Percentiles rank a stretch among this genome's conserved stretches.
Conservation (phyloP, 768 basidiomycete genomes). For the Boletus pseudopeckii region DNA sequence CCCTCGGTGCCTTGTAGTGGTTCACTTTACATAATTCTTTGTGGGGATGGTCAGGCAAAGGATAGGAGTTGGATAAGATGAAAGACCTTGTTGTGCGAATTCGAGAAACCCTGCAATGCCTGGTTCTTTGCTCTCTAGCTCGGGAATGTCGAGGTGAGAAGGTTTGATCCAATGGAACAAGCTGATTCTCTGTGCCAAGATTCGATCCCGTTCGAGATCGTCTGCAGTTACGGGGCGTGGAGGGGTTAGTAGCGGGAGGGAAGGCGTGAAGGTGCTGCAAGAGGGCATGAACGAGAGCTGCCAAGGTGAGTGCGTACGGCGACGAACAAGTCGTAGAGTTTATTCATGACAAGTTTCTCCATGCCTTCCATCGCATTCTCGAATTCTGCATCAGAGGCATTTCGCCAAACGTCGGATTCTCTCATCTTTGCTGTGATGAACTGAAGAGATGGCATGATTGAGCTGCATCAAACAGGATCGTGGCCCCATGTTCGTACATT, state of each 20-base stretch:
- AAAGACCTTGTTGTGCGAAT: slow-evolving; percentile 83
- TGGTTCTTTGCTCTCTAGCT: slow-evolving; percentile 54
- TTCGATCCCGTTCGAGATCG: slow-evolving; percentile 93
- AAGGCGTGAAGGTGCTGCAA: slow-evolving; percentile 87
- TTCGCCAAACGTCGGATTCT: slow-evolving; percentile 78
- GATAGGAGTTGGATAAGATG: not conserved
- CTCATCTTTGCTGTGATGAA: slow-evolving; percentile 92
- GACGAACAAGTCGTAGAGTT: slow-evolving; percentile 90
- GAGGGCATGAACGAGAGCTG: slow-evolving; percentile 6
- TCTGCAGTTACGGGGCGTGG: slow-evolving; percentile 84
- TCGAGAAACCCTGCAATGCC: slow-evolving; percentile 69
- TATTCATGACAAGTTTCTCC: slow-evolving; percentile 99
- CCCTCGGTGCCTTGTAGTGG: slow-evolving; percentile 97
- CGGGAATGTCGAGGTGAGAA: slow-evolving; percentile 86
- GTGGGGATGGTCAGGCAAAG: slow-evolving; percentile 1
- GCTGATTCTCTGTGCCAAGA: slow-evolving; percentile 84
- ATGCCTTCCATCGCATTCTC: slow-evolving; percentile 98
- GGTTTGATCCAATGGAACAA: slow-evolving; percentile 90
- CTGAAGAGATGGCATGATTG: slow-evolving; percentile 38
- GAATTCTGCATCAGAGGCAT: slow-evolving; percentile 76
- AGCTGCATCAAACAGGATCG: slow-evolving; percentile 6
- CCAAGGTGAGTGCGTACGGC: not conserved
- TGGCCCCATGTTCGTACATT: slow-evolving; percentile 42
- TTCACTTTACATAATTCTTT: slow-evolving; percentile 93
- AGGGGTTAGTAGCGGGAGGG: slow-evolving; percentile 60